These are phyloP conservation scores for Cladorrhinum samala DNA, from an alignment of 495 filamentous ascomycete genomes.

Conservation along the genomic window DNA sequence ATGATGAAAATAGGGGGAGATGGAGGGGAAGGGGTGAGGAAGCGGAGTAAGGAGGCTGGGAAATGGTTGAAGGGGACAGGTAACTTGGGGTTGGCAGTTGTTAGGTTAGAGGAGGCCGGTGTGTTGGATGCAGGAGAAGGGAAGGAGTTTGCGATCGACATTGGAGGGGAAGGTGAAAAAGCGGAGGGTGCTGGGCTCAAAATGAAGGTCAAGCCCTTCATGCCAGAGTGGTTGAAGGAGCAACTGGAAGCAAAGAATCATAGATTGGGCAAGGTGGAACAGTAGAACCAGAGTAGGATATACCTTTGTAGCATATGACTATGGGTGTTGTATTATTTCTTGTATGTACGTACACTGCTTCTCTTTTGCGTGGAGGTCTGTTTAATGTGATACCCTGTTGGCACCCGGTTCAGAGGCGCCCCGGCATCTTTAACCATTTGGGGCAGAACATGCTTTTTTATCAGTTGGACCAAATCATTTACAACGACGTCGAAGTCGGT, in stretches of 20 bases:
- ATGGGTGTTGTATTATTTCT: neutral
- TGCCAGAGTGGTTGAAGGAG: conserved; percentile 68
- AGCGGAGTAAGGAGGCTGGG: conserved; percentile 62
- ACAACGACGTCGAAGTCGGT: neutral
- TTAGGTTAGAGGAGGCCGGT: conserved; percentile 63
- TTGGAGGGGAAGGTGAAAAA: conserved; percentile 16
- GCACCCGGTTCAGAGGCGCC: neutral
- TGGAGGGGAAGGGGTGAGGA: conserved; percentile 4
- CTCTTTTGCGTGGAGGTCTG: too few species aligned
- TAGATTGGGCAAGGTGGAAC: neutral
- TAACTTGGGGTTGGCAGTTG: conserved; percentile 83
- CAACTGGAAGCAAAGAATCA: conserved; percentile 16
- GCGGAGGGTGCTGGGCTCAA: conserved; percentile 36
- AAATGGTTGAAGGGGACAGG: conserved; percentile 71
- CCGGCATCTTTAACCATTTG: too few species aligned
- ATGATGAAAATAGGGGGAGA: conserved; percentile 30
- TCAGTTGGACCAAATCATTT: neutral
- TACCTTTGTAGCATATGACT: neutral
- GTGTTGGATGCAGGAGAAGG: conserved; percentile 31
- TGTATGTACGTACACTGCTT: too few species aligned
- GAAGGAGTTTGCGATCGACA: conserved; percentile 43
- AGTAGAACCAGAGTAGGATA: neutral
- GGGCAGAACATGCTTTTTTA: too few species aligned
- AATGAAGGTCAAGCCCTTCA: conserved; percentile 74
- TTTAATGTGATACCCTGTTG: too few species aligned